These are phyloP conservation scores for Sclerotinia glacialis DNA, from an alignment of 2,329 filamentous ascomycete species.

Conservation along the genomic window DNA sequence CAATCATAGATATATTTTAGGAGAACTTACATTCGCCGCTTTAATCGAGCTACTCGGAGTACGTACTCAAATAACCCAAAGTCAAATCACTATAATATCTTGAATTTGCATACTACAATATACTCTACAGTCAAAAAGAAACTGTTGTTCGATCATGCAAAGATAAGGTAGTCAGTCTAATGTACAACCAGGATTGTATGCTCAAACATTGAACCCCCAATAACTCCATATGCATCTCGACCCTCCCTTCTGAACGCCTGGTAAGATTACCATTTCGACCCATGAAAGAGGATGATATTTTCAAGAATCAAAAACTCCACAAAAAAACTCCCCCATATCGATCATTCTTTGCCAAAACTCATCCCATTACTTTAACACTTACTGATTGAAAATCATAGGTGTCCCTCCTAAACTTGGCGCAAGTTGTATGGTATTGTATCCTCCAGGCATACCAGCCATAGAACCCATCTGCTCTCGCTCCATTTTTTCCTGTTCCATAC, in stretches of 20 bases:
- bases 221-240: conserved; percentile 17
- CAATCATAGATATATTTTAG: not conserved
- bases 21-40: not conserved
- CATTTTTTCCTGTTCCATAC: conserved; percentile 77
- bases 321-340: not conserved
- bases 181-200: conserved; percentile 23
- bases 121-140: not conserved
- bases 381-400: conserved; percentile 40
- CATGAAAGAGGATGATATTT: not conserved
- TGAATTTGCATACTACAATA: not conserved
- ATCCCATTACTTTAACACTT: conserved; percentile 3
- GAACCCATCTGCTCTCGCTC: conserved; percentile 57
- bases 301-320: conserved; percentile 17
- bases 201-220: not conserved
- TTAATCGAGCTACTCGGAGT: not conserved
- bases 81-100: not conserved
- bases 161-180: conserved; percentile 21
- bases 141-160: not conserved
- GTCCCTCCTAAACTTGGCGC: conserved; percentile 36
- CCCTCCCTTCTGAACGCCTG: conserved; percentile 4
- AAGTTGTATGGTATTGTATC: conserved; percentile 35
- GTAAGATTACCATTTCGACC: conserved; percentile 11
- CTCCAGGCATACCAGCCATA: conserved; percentile 34
- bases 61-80: no score
- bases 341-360: not conserved